Evolutionary conservation across 2,329 filamentous ascomycete species (phyloP).

Genomic region (Aspergillus persii): DNA sequence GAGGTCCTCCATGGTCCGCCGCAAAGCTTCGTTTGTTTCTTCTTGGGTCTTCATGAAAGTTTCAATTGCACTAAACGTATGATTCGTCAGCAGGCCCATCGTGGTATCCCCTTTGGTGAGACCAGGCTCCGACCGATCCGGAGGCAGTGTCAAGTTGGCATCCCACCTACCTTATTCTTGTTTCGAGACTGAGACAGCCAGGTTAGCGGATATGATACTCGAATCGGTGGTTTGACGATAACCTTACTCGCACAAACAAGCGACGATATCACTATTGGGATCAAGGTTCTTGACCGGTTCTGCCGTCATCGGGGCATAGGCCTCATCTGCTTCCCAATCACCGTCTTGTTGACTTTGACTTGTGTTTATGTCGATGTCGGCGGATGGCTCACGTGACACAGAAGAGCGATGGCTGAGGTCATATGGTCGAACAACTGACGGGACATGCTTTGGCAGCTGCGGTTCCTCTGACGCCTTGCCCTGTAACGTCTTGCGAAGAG

Average conservation of each 20-base stretch:
- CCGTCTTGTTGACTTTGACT: background rate
- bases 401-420: background rate
- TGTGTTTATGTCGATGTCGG: background rate
- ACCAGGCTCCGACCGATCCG: background rate
- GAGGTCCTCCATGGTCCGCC: background rate
- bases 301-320: background rate
- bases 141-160: background rate
- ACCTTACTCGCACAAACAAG: background rate
- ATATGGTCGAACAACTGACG: background rate
- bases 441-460: background rate
- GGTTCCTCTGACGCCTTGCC: background rate
- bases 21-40: background rate
- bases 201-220: background rate
- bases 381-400: background rate
- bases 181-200: background rate
- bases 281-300: background rate
- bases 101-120: background rate
- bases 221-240: background rate
- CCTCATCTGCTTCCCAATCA: background rate
- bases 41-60: background rate
- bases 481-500: background rate
- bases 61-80: background rate
- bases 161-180: background rate
- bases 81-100: background rate
- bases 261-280: background rate